A percentile compares a stretch with the other conserved stretches of the same genome.
These are phyloP conservation scores for Moesziomyces antarcticus DNA, from an alignment of 1,284 basidiomycete genomes.

Conservation along the genomic window DNA sequence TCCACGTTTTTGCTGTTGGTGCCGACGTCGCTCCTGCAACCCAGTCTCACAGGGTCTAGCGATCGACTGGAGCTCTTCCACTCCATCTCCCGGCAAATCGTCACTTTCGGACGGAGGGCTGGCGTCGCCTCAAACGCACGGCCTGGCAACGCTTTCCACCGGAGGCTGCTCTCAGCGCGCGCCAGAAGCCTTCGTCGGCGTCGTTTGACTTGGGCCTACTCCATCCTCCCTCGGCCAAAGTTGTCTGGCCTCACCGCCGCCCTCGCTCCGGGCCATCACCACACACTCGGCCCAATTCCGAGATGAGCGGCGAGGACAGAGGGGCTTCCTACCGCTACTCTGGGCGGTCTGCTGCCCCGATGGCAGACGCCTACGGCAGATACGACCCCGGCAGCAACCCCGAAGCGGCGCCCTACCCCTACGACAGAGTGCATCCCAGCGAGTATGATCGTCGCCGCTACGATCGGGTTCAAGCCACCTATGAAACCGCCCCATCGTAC, in stretches of 20 bases:
- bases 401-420: conserved; percentile 22
- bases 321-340: conserved; percentile 36
- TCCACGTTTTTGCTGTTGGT: not conserved
- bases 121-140: not conserved
- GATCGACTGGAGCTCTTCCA: not conserved
- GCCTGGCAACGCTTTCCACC: not conserved
- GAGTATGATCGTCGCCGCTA: conserved; percentile 31
- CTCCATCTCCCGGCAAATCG: no score
- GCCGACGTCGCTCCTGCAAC: not conserved
- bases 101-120: no score
- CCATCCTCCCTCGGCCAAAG: no score
- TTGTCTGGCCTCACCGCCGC: no score
- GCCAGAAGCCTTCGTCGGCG: no score
- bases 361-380: conserved; percentile 24
- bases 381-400: conserved; percentile 29
- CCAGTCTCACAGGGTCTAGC: not conserved
- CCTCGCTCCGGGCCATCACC: no score
- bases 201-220: no score
- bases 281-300: no score
- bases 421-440: conserved; percentile 14
- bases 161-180: not conserved
- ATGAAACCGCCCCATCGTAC: conserved; percentile 29
- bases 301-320: conserved; percentile 41
- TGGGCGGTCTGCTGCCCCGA: conserved; percentile 20
- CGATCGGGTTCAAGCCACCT: conserved; percentile 41